phyloP scores from a whole-genome alignment of 2,329 filamentous ascomycete genomes.

The Cladosporium sp. region DNA sequence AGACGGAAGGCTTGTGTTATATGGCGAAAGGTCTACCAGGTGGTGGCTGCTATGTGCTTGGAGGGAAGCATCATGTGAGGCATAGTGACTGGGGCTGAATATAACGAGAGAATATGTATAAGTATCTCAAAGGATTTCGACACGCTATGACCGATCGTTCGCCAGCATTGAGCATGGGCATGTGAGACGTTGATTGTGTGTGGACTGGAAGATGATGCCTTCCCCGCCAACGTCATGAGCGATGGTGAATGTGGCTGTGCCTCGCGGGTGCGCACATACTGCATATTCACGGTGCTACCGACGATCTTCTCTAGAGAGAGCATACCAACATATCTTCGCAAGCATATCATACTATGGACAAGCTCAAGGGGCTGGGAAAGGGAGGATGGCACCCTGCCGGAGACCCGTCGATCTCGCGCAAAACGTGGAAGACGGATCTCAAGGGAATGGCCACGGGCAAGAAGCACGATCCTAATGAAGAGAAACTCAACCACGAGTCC shows the following conservation, averaged over 20 bases:
- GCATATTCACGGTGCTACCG: slow-evolving; percentile 1
- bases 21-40: slow-evolving; percentile 21
- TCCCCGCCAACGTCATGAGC: slow-evolving; percentile 10
- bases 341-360: slow-evolving; percentile 29
- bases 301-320: neutral
- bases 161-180: neutral
- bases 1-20: slow-evolving; percentile 44
- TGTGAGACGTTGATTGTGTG: neutral
- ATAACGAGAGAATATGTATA: neutral
- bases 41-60: slow-evolving; percentile 28
- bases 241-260: slow-evolving; percentile 6
- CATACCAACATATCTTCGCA: neutral
- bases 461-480: slow-evolving; percentile 41
- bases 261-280: neutral
- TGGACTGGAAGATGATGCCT: neutral
- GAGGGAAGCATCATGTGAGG: slow-evolving; percentile 24
- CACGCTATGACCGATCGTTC: neutral
- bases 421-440: slow-evolving; percentile 52
- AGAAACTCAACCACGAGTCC: slow-evolving; percentile 54
- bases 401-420: slow-evolving; percentile 54
- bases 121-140: neutral
- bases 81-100: slow-evolving; percentile 28
- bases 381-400: slow-evolving; percentile 52
- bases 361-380: slow-evolving; percentile 47
- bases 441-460: slow-evolving; percentile 52